A percentile compares a stretch with the other conserved stretches of the same genome.
Conservation (phyloP, 495 filamentous ascomycete genomes). For the Penicillium crystallinum region DNA sequence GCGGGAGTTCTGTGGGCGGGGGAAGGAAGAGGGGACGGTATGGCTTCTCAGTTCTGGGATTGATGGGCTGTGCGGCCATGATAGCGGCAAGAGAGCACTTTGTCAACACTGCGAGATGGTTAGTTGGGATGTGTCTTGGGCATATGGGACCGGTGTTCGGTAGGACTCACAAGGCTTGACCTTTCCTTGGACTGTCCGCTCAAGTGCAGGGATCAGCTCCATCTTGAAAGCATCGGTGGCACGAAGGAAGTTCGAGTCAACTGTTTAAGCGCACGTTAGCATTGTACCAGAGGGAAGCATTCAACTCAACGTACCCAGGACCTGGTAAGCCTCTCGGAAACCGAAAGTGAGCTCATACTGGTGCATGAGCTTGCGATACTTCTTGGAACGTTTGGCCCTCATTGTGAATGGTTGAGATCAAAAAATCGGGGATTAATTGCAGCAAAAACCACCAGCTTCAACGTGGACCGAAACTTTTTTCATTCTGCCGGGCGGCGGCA, state of each 20-base stretch:
- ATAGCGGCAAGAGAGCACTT: slow-evolving; percentile 52
- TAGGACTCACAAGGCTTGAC: slow-evolving; percentile 70
- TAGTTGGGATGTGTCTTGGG: slow-evolving; percentile 2
- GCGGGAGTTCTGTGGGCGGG: slow-evolving; percentile 57
- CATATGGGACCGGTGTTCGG: not conserved
- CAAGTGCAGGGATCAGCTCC: slow-evolving; percentile 65
- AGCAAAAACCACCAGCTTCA: slow-evolving; percentile 6
- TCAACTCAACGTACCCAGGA: slow-evolving; percentile 54
- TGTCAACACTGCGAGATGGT: slow-evolving; percentile 48
- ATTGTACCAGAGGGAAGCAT: not conserved
- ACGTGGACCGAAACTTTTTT: slow-evolving; percentile 37
- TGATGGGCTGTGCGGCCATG: slow-evolving; percentile 41
- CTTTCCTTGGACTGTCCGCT: slow-evolving; percentile 70
- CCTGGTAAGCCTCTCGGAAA: slow-evolving; percentile 91
- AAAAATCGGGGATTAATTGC: slow-evolving; percentile 15
- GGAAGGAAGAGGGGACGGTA: slow-evolving; percentile 39
- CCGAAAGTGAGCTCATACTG: slow-evolving; percentile 78
- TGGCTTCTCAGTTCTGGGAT: slow-evolving; percentile 42
- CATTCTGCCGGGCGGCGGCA: slow-evolving; percentile 40
- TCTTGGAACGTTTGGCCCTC: slow-evolving; percentile 89
- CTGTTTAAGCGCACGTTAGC: slow-evolving; percentile 27
- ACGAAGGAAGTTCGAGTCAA: slow-evolving; percentile 75
- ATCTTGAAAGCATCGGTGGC: slow-evolving; percentile 73
- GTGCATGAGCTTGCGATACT: slow-evolving; percentile 95
- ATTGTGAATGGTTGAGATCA: slow-evolving; percentile 45